Base-by-base conservation (phyloP, 768 basidiomycete genomes). In the Tricholoma sp. region DNA sequence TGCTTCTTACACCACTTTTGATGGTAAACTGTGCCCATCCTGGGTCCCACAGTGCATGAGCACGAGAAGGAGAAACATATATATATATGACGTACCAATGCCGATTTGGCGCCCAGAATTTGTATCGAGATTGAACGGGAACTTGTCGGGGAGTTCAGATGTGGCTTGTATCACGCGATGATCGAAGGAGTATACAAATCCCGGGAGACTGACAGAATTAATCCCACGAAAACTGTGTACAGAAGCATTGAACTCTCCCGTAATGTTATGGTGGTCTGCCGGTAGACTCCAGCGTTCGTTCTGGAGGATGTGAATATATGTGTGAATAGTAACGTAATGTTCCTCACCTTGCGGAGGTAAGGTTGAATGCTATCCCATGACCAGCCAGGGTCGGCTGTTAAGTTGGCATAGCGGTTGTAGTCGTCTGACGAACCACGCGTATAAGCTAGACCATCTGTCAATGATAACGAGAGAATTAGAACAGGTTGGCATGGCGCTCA, bases 351-450 rank as follows among this genome's bases (percentile, higher is more conserved):
- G 1, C 10, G 10, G 13, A 36, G 13, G 34, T 11, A 36, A 11
- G 9, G 34, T 8, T 36, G 34, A 13, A 36, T 3, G 0, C 33
- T 52, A 29, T 65, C 57, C 70, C 70, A 71, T 7, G 68, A 66
- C 71, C 70, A 72, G 2, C 68, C 66, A 12, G 57, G 24, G 52
- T 72, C 70, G 6, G 63, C 66, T 8, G 69, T 65, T 8, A 66
- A 54, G 1, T 42, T 57, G 7, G 71, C 70, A 18, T 60, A 68
- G 4, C 62, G 60, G 55, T 72, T 63, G 17, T 60, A 72, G 44
- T 72, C 71, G n/a, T 69, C 68, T 13, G 55, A 55, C 7, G 68
- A 61, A 12, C 70, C 69, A 47, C 70, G 63, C 12, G 62, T 66
- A 53, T 66, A 71, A 5, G 57, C 57, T 8, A 61, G 54, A 53